A percentile compares a stretch with the other conserved stretches of the same genome.
These are phyloP conservation scores for Malassezia brasiliensis DNA, from an alignment of 1,284 basidiomycete species.

Conservation along the genomic window DNA sequence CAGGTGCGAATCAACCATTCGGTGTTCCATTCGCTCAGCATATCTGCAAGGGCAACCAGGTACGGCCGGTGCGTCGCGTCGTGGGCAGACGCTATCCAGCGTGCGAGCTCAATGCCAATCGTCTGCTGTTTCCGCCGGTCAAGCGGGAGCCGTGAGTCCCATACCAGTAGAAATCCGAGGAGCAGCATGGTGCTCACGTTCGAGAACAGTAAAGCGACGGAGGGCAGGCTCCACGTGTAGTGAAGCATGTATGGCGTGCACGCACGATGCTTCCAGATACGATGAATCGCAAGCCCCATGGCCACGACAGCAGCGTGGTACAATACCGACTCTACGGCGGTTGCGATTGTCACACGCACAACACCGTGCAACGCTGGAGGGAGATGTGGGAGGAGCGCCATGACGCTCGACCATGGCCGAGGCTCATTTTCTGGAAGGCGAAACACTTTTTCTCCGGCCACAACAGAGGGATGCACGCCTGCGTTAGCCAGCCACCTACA, in stretches of 20 bases:
- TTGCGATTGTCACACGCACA: neutral
- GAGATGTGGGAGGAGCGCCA: neutral
- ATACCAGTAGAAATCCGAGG: conserved; percentile 15
- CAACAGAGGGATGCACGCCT: neutral
- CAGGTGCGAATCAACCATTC: conserved; percentile 21
- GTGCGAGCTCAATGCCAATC: no score
- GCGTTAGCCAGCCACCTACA: conserved; percentile 5
- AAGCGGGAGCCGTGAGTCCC: conserved; percentile 8
- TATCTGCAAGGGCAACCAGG: neutral
- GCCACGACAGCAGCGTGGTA: neutral
- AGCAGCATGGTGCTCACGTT: conserved; percentile 13
- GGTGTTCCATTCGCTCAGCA: neutral
- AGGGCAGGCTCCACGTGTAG: conserved; percentile 8
- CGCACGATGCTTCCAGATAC: neutral
- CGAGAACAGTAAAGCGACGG: conserved; percentile 16
- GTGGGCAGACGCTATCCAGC: neutral
- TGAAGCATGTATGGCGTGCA: neutral
- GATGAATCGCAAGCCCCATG: neutral
- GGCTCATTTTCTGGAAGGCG: neutral
- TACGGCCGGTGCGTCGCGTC: neutral
- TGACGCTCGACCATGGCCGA: neutral
- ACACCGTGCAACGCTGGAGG: neutral
- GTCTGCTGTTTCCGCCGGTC: conserved; percentile 4
- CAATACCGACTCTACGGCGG: neutral
- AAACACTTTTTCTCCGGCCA: neutral